These are phyloP conservation scores for Aspergillus persii DNA, from an alignment of 2,329 filamentous ascomycete species.

Conservation along the genomic window DNA sequence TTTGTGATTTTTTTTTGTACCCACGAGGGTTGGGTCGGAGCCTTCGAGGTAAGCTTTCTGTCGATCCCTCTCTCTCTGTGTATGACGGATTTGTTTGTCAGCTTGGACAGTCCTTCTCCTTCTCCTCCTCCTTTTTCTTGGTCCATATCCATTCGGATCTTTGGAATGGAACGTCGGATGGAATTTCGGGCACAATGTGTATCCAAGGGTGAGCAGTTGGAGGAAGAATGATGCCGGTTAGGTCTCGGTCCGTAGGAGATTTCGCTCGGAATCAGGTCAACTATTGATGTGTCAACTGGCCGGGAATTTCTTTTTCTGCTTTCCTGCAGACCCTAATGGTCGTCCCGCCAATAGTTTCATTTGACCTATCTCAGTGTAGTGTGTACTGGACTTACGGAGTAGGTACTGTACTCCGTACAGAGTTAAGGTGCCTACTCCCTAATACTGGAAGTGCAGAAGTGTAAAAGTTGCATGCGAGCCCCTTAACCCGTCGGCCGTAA, in stretches of 20 bases:
- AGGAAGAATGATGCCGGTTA: background rate
- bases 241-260: background rate
- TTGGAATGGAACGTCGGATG: background rate
- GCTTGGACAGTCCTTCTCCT: background rate
- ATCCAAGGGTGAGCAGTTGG: background rate
- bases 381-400: background rate
- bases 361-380: constrained; percentile 8
- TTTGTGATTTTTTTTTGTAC: no score
- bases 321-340: constrained; percentile 2
- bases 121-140: background rate
- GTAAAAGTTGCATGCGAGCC: no score
- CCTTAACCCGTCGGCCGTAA: no score
- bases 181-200: background rate
- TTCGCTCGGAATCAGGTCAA: background rate
- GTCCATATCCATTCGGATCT: background rate
- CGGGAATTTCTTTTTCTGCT: constrained; percentile 7
- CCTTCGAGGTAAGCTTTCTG: constrained; percentile 13
- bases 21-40: background rate
- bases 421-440: no score
- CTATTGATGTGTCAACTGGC: constrained; percentile 2
- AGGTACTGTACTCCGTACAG: background rate
- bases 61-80: constrained; percentile 9
- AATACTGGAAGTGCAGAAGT: no score
- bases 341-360: constrained; percentile 20
- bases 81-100: background rate